Percentiles rank a stretch among this genome's conserved stretches.
These are phyloP conservation scores for Citrus glauca DNA, from an alignment of 345 rosid genomes.

Conservation along the genomic window DNA sequence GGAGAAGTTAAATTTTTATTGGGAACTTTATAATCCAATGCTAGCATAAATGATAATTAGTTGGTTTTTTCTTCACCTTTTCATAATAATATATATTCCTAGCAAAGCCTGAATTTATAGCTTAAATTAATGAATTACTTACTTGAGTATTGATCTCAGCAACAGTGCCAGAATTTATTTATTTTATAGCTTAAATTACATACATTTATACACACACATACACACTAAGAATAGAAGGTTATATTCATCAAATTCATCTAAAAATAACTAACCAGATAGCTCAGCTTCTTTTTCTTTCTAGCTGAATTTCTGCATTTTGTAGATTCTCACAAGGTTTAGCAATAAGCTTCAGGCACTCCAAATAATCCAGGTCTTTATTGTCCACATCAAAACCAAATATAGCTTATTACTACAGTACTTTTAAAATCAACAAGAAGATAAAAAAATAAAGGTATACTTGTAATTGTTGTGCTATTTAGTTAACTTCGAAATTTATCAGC, in stretches of 20 bases:
- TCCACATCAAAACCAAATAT: not conserved
- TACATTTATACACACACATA: no score
- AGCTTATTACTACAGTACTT: not conserved
- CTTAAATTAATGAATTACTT: not conserved
- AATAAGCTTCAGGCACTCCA: slow-evolving; percentile 59
- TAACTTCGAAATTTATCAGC: no score
- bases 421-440: not conserved
- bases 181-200: no score
- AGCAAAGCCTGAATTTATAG: not conserved
- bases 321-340: slow-evolving; percentile 59
- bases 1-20: no score
- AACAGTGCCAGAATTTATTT: slow-evolving; percentile 39
- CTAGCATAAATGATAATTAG: no score
- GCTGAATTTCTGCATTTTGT: slow-evolving; percentile 55
- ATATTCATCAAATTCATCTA: no score
- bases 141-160: slow-evolving; percentile 98
- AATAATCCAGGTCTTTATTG: slow-evolving; percentile 52
- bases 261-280: no score
- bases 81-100: no score
- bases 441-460: not conserved
- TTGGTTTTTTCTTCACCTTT: no score
- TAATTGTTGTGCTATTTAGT: no score
- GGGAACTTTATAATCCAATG: not conserved
- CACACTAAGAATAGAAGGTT: no score
- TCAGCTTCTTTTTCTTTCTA: no score